phyloP scores from a whole-genome alignment of 2,329 filamentous ascomycete genomes.

The Diaporthe destruens region DNA sequence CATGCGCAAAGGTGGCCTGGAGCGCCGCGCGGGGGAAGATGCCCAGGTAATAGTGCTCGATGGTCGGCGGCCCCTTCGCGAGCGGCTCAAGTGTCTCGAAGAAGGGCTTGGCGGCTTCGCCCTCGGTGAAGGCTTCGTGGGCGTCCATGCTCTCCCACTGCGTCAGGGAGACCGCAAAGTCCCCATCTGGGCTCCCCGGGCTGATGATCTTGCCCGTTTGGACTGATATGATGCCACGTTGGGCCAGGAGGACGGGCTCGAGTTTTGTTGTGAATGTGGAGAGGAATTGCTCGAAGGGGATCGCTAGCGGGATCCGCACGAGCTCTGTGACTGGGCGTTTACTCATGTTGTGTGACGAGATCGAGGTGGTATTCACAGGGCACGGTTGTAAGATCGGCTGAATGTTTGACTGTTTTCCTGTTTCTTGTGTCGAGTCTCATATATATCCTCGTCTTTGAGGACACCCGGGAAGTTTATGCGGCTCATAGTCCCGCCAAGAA shows the following conservation, averaged over 20 bases:
- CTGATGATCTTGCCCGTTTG: not conserved
- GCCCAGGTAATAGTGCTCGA: slow-evolving; percentile 25
- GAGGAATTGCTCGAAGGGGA: slow-evolving; percentile 18
- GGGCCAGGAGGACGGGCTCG: slow-evolving; percentile 17
- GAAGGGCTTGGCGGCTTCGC: slow-evolving; percentile 9
- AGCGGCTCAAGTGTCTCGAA: slow-evolving; percentile 17
- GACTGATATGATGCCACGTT: slow-evolving; percentile 14
- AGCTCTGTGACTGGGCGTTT: slow-evolving; percentile 24
- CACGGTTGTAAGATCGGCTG: no score
- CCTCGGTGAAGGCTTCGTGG: not conserved
- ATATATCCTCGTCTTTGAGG: no score
- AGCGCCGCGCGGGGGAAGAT: not conserved
- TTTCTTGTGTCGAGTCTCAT: no score
- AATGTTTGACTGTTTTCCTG: no score
- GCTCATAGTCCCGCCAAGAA: no score
- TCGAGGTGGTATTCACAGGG: no score
- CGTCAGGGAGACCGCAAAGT: slow-evolving; percentile 12
- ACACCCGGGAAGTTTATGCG: no score
- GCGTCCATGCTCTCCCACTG: slow-evolving; percentile 30
- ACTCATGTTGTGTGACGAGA: not conserved
- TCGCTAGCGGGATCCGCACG: slow-evolving; percentile 13
- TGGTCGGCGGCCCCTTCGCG: not conserved
- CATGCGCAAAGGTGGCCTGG: not conserved
- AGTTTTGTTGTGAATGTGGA: slow-evolving; percentile 14
- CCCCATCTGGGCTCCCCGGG: not conserved